phyloP scores from a whole-genome alignment of 1,284 basidiomycete genomes.

The Rhodotorula mucilaginosa region DNA sequence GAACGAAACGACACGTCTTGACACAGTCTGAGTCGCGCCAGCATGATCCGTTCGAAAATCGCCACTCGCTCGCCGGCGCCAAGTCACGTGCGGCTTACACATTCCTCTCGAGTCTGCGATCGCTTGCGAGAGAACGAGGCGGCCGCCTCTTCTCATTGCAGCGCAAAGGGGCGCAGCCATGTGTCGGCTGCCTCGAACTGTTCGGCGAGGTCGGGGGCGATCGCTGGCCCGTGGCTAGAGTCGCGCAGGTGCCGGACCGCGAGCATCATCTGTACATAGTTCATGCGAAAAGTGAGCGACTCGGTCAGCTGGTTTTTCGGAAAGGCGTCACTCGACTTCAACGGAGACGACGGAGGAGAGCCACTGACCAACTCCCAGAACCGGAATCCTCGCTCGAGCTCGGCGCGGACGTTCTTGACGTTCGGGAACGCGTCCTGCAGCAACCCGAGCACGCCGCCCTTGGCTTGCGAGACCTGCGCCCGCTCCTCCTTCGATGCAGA shows the following conservation, averaged over 20 bases:
- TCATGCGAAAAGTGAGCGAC: not conserved
- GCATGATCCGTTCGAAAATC: too few relatives aligned
- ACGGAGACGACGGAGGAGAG: not conserved
- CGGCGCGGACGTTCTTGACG: constrained; percentile 77
- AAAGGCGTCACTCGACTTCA: not conserved
- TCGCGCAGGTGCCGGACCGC: constrained; percentile 79
- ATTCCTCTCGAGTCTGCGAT: not conserved
- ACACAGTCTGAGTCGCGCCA: not conserved
- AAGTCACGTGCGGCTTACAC: too few relatives aligned
- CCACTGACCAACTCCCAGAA: constrained; percentile 90
- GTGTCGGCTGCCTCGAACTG: constrained; percentile 92
- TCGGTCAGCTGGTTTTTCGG: not conserved
- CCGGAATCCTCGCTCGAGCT: constrained; percentile 92
- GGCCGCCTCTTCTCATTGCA: constrained; percentile 10
- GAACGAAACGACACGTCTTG: not conserved
- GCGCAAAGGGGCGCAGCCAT: constrained; percentile 67
- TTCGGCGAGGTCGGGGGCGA: constrained; percentile 76
- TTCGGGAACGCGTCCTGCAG: constrained; percentile 90
- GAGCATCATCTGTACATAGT: constrained; percentile 64
- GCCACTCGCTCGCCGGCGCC: too few relatives aligned
- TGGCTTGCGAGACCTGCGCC: constrained; percentile 75
- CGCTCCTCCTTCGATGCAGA: constrained; percentile 55
- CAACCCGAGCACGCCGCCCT: constrained; percentile 81
- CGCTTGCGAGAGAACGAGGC: not conserved
- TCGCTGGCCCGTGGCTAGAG: constrained; percentile 66